Conservation (phyloP, 805 yeast species). For the Wickerhamiella siamensis region DNA sequence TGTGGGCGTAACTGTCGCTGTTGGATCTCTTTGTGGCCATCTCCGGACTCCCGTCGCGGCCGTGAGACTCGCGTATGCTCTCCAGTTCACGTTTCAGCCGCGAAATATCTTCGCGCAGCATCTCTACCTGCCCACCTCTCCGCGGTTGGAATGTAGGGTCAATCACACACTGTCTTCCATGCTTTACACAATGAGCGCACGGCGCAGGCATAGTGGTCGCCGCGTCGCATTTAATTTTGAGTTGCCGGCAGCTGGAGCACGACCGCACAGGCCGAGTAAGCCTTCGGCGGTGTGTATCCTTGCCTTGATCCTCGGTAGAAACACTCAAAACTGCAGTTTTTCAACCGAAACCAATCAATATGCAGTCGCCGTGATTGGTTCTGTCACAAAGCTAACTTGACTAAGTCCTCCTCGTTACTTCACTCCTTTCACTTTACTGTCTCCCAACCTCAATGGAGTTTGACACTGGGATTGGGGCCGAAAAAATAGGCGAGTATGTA, state of each 20-base stretch:
- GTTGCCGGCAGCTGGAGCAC: slow-evolving; percentile 89
- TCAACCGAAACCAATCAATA: too few species aligned
- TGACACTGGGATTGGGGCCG: neutral
- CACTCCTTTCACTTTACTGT: too few species aligned
- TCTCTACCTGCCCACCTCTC: slow-evolving; percentile 80
- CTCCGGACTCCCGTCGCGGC: slow-evolving; percentile 11
- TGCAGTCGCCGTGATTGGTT: too few species aligned
- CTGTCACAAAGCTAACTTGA: too few species aligned
- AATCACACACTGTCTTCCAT: slow-evolving; percentile 69
- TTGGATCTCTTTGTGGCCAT: neutral
- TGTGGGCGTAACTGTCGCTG: slow-evolving; percentile 7
- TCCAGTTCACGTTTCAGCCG: slow-evolving; percentile 59
- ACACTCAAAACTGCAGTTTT: too few species aligned
- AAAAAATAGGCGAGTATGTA: slow-evolving; percentile 2
- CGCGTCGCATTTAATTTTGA: slow-evolving; percentile 87
- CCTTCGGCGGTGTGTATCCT: neutral
- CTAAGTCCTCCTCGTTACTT: too few species aligned
- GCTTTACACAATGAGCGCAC: slow-evolving; percentile 68
- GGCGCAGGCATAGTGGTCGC: slow-evolving; percentile 67
- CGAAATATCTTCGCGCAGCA: slow-evolving; percentile 71
- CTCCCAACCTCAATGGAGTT: too few species aligned
- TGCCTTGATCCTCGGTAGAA: too few species aligned
- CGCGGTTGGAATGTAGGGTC: slow-evolving; percentile 87
- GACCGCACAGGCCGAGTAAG: slow-evolving; percentile 65
- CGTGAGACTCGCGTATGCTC: slow-evolving; percentile 35